Evolutionary conservation across 495 filamentous ascomycete species (phyloP), one percentile per base, ranked within the genome.

Genomic region (Polyplosphaeria fusca): DNA sequence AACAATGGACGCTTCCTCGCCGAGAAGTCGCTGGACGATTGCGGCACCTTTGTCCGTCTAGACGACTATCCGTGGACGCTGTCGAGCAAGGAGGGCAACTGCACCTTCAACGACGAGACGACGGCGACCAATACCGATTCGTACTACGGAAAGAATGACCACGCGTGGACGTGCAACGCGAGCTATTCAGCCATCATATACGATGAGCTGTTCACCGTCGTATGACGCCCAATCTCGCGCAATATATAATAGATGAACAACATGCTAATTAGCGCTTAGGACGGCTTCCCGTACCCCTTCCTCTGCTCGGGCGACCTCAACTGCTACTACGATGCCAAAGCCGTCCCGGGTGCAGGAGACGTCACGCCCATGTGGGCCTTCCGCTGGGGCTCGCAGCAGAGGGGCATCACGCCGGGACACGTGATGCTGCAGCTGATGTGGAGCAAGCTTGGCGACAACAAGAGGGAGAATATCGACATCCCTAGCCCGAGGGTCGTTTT

Each of bases 361-460:
- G 18, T 5, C 9, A n/a, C 27, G 11, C 22, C 49, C 9, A 42
- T 61, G 1, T 61, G 58, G 58, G 50, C 55, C 25, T 61, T 42
- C 39, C 50, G 45, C 22, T 61, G 58, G 58, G 58, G 58, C 37
- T 55, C 58, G 13, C 50, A 44, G 38, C 58, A 61, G 23, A 3
- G n/a, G 14, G 58, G 50, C 19, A 61, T 61, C 51, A 61, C 58
- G 13, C 58, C 58, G 12, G 58, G 58, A 1, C 58, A 61, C 28
- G 28, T 55, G 1, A 18, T 24, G 58, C 19, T 61, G 45, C 58
- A 61, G 45, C 35, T 61, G 38, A 11, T 61, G 16, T 61, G 58
- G 58, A 27, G 44, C 19, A 48, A 50, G 30, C 38, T 54, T 14
- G 46, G 37, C 5, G 44, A 43, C 7, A 12, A 39, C 11, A 58